These are phyloP conservation scores for Penicillium sp. DNA, from an alignment of 2,329 filamentous ascomycete genomes.

Conservation along the genomic window DNA sequence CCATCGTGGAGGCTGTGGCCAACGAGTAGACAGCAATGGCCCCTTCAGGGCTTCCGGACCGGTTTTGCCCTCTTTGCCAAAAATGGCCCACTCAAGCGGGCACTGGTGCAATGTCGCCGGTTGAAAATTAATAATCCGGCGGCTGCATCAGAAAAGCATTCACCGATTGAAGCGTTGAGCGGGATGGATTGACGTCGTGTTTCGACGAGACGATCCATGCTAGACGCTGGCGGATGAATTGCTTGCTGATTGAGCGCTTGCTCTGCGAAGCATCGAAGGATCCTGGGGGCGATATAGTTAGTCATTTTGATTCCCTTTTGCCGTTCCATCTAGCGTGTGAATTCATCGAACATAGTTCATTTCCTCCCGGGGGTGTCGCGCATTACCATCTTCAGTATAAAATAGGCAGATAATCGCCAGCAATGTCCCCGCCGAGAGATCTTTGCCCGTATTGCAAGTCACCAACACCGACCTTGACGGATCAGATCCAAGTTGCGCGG, in stretches of 20 bases:
- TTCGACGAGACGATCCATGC: constrained; percentile 80
- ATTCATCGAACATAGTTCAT: constrained; percentile 4
- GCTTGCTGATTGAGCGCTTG: constrained; percentile 63
- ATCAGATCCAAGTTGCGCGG: constrained; percentile 33
- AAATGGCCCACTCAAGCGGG: constrained; percentile 6
- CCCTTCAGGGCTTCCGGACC: neutral
- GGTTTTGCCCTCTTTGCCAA: neutral
- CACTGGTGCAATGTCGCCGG: neutral
- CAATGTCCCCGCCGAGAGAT: constrained; percentile 75
- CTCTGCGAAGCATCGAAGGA: constrained; percentile 31
- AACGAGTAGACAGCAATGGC: constrained; percentile 37
- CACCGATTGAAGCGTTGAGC: constrained; percentile 84
- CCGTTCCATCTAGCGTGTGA: constrained; percentile 23
- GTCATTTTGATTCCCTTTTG: constrained; percentile 18
- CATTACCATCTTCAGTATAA: constrained; percentile 63
- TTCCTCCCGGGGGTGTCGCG: constrained; percentile 8
- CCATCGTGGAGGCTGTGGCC: constrained; percentile 50
- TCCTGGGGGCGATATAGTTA: constrained; percentile 26
- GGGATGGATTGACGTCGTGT: constrained; percentile 78
- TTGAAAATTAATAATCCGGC: constrained; percentile 34
- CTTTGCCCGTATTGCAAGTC: constrained; percentile 74
- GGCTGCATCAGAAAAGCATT: constrained; percentile 80
- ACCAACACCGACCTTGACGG: constrained; percentile 53
- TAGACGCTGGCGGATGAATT: constrained; percentile 72
- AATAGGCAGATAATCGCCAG: constrained; percentile 75